phyloP scores from a whole-genome alignment of 2,329 filamentous ascomycete species.

The Phaeosphaeriaceae sp. region DNA sequence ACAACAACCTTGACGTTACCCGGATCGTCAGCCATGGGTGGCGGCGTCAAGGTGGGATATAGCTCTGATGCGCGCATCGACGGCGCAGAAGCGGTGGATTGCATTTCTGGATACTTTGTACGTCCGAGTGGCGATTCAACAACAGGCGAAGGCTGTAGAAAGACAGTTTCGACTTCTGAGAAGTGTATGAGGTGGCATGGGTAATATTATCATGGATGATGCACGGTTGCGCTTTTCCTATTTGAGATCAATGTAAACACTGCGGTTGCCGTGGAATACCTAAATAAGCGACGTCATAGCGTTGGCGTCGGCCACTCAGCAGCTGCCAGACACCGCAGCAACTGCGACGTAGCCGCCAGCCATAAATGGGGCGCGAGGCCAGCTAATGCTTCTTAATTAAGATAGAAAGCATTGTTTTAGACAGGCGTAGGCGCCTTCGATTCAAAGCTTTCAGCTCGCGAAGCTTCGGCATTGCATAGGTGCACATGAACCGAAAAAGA shows the following conservation, averaged over 20 bases:
- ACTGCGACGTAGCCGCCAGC: conserved; percentile 18
- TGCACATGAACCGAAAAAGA: too few relatives aligned
- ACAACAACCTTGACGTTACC: conserved; percentile 61
- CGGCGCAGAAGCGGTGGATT: conserved; percentile 51
- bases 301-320: conserved; percentile 16
- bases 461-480: too few relatives aligned
- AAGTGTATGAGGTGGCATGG: conserved; percentile 44
- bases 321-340: conserved; percentile 1
- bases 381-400: conserved; percentile 5
- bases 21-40: conserved; percentile 48
- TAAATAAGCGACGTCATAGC: conserved; percentile 34
- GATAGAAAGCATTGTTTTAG: background rate
- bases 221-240: conserved; percentile 24
- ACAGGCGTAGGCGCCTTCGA: too few relatives aligned
- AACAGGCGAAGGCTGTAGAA: conserved; percentile 29
- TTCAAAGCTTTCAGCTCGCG: background rate
- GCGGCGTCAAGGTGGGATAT: conserved; percentile 36
- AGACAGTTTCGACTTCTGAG: conserved; percentile 31
- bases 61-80: conserved; percentile 52
- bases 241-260: conserved; percentile 40
- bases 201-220: conserved; percentile 10
- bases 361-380: conserved; percentile 4
- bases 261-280: conserved; percentile 28
- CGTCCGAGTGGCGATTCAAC: conserved; percentile 35
- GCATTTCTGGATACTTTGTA: conserved; percentile 34